phyloP scores from a whole-genome alignment of 331 rosid genomes.

The Quercus lobata region DNA sequence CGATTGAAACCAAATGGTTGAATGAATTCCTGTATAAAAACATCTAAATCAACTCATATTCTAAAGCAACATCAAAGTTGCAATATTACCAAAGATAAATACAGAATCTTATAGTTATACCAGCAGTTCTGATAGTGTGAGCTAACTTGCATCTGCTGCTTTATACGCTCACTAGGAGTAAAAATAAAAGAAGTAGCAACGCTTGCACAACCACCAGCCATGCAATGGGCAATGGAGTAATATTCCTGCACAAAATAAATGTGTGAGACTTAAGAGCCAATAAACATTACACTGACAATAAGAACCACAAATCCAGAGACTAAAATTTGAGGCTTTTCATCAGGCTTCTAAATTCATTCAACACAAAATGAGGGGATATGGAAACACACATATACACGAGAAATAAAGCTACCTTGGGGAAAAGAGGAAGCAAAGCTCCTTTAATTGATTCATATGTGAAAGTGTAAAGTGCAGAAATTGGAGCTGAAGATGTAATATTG shows the following conservation, averaged over 20 bases:
- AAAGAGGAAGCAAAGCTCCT: slow-evolving; percentile 79
- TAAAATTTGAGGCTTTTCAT: not conserved
- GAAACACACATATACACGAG: slow-evolving; percentile 2
- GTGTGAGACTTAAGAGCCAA: slow-evolving; percentile 23
- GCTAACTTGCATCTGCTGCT: slow-evolving; percentile 98
- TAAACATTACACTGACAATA: slow-evolving; percentile 3
- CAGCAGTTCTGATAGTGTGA: slow-evolving; percentile 83
- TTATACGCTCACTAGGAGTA: slow-evolving; percentile 94
- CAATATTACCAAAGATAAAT: slow-evolving; percentile 11
- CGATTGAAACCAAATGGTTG: not conserved
- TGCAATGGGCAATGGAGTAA: slow-evolving; percentile 73
- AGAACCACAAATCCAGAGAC: slow-evolving; percentile 5
- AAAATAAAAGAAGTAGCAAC: slow-evolving; percentile 92
- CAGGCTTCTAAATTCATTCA: slow-evolving; percentile 11
- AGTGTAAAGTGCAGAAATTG: slow-evolving; percentile 88
- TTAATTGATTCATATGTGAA: slow-evolving; percentile 91
- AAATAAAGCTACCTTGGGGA: slow-evolving; percentile 57
- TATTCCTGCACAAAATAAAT: slow-evolving; percentile 58
- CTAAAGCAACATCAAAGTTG: not conserved
- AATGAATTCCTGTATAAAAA: slow-evolving; percentile 13
- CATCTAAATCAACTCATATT: slow-evolving; percentile 1
- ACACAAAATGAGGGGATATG: slow-evolving; percentile 3
- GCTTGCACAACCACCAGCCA: slow-evolving; percentile 95
- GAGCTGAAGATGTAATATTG: slow-evolving; percentile 86
- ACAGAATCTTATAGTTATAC: slow-evolving; percentile 45